Conservation (phyloP, 495 filamentous ascomycete genomes). For the Penicillium chermesinum region DNA sequence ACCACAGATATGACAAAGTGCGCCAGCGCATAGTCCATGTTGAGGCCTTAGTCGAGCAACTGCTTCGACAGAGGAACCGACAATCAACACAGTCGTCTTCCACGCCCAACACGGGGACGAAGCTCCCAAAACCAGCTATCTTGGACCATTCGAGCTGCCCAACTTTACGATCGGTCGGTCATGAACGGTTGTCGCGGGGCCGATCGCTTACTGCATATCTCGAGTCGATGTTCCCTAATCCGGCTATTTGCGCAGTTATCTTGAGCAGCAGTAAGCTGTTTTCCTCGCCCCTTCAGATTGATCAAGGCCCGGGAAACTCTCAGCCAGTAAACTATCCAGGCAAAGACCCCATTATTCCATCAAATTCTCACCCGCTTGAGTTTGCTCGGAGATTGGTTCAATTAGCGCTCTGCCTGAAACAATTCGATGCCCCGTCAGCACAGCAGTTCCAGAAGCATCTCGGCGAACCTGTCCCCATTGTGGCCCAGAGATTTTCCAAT, state of each 20-base stretch:
- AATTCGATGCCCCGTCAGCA: constrained; percentile 28
- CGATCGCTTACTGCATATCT: constrained; percentile 11
- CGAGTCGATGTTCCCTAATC: constrained; percentile 10
- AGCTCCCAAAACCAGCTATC: constrained; percentile 3
- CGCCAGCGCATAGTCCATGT: constrained; percentile 16
- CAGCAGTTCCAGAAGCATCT: constrained; percentile 22
- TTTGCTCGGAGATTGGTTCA: constrained; percentile 45
- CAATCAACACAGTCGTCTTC: not conserved
- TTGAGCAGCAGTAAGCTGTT: constrained; percentile 10
- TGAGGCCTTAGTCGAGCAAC: constrained; percentile 16
- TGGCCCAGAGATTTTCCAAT: constrained; percentile 31
- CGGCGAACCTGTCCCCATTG: constrained; percentile 21
- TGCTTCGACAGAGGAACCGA: constrained; percentile 9
- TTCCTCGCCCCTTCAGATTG: constrained; percentile 11
- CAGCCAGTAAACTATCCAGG: not conserved
- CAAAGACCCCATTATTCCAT: constrained; percentile 12
- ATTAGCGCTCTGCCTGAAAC: constrained; percentile 44
- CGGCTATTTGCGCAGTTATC: constrained; percentile 4
- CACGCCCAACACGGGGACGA: not conserved
- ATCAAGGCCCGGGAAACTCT: not conserved
- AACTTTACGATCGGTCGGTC: constrained; percentile 7
- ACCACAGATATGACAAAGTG: constrained; percentile 2
- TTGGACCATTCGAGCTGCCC: constrained; percentile 6
- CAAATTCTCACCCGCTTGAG: constrained; percentile 36
- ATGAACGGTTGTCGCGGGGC: constrained; percentile 12